Base-by-base conservation (phyloP, 2,329 filamentous ascomycete genomes). In the Fusarium solani-melongenae region DNA sequence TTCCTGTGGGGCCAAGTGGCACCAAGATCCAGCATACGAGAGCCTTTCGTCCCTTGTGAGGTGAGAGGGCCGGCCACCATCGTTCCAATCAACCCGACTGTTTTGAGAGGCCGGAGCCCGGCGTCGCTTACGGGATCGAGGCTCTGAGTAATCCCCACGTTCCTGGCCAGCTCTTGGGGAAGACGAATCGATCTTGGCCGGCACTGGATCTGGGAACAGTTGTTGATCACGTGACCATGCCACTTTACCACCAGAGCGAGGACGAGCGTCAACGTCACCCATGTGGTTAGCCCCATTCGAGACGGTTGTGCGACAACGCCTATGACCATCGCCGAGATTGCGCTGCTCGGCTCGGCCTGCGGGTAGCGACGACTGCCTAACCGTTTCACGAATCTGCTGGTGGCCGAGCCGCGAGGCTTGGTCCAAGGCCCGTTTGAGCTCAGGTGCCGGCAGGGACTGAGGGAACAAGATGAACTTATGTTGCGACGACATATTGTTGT, bases 1-100 rank as follows among this genome's bases (percentile, higher is more conserved):
- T 15, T 59, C 44, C 11, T n/a, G 20, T 5, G 56, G 14, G 3
- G 55, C 31, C n/a, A 14, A 38, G 55, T 69, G 53, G 31, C 76
- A 77, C 76, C 76, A 77, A 1, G 76, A 76, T 7, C 76, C 76
- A 9, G 71, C 46, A 39, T 77, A 58, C 6, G 62, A 56, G 29
- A 74, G 65, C n/a, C 60, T 24, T 51, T 38, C 51, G n/a, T 66
- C 56, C 33, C 24, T 44, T 20, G 36, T 4, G 31, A 24, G 22
- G n/a, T 44, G 24, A 15, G 64, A 62, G 1, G 46, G 6, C 33
- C 64, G 58, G 4, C n/a, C n/a, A n/a, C 49, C 22, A 31, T 12
- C 27, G 6, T 17, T 44, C 27, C 27, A 39, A 27, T 20, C 20
- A 24, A 20, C 15, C 34, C 3, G 17, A 44, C 4, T 55, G 17